A percentile compares a stretch with the other conserved stretches of the same genome.
Conservation (phyloP, 441 rosid species). For the Pelargonium cotyledonis region DNA sequence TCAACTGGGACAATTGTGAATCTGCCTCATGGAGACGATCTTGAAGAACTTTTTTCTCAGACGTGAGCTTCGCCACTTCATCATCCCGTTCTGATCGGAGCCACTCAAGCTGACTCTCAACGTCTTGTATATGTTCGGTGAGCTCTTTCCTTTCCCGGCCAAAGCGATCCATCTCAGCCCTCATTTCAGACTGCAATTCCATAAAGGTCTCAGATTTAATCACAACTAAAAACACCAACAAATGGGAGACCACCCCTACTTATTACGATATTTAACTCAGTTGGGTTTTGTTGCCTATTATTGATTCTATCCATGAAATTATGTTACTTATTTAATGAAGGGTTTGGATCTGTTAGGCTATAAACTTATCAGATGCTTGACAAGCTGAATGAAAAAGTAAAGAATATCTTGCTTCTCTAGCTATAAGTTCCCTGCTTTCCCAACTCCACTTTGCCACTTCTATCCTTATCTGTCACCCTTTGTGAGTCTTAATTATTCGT, state of each 20-base stretch:
- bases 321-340: background rate
- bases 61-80: constrained; percentile 56
- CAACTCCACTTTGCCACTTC: background rate
- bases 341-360: background rate
- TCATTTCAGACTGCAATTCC: constrained; percentile 79
- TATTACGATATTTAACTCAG: background rate
- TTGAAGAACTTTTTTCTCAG: constrained; percentile 78
- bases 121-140: constrained; percentile 74
- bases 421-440: background rate
- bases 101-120: constrained; percentile 97
- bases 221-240: constrained; percentile 8
- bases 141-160: constrained; percentile 82
- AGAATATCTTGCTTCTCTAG: background rate
- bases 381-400: background rate
- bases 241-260: background rate
- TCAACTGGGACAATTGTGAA: constrained; percentile 73
- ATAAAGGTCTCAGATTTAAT: constrained; percentile 22
- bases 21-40: constrained; percentile 98
- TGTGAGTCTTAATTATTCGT: background rate
- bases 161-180: constrained; percentile 78
- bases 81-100: constrained; percentile 88
- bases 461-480: background rate
- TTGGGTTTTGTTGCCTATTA: background rate
- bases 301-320: background rate
- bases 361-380: background rate